Percentiles rank a stretch among this genome's conserved stretches.
phyloP scores from a whole-genome alignment of 139 green algal species.

The Tetradesmus obliquus region DNA sequence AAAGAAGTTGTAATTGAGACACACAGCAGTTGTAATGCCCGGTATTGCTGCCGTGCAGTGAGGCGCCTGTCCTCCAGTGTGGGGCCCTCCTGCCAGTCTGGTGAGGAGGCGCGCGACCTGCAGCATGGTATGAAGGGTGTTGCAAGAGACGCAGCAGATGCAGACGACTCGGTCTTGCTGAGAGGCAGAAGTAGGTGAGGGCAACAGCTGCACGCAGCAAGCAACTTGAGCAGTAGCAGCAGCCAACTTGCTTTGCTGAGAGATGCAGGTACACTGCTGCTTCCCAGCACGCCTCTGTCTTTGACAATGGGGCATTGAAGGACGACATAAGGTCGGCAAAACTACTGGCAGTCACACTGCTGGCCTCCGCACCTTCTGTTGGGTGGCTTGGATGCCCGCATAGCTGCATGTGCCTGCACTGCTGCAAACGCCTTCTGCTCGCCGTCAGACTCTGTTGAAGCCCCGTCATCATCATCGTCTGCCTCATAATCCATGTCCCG shows the following conservation, averaged over 20 bases:
- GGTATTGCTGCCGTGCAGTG: constrained; percentile 13
- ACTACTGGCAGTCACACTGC: not conserved
- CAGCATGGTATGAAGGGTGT: too few species aligned
- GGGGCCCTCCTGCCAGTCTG: not conserved
- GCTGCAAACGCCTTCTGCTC: not conserved
- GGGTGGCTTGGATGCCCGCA: not conserved
- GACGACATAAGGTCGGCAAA: not conserved
- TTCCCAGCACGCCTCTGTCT: too few species aligned
- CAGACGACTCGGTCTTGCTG: too few species aligned
- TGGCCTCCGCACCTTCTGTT: not conserved
- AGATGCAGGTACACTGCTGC: not conserved
- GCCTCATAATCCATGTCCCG: not conserved
- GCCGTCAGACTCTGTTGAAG: not conserved
- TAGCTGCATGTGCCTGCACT: constrained; percentile 5
- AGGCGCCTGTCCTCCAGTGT: not conserved
- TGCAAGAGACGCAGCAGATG: too few species aligned
- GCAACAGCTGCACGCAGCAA: not conserved
- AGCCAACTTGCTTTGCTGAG: not conserved
- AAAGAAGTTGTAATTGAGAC: too few species aligned
- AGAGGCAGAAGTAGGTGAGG: too few species aligned
- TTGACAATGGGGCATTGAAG: too few species aligned
- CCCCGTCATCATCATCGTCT: constrained; percentile 6
- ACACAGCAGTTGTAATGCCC: too few species aligned
- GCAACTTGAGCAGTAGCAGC: not conserved
- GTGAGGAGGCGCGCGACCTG: constrained; percentile 17